A percentile compares a stretch with the other conserved stretches of the same genome.
These are phyloP conservation scores for Samsoniella hepiali DNA, from an alignment of 2,329 filamentous ascomycete species.

Conservation along the genomic window DNA sequence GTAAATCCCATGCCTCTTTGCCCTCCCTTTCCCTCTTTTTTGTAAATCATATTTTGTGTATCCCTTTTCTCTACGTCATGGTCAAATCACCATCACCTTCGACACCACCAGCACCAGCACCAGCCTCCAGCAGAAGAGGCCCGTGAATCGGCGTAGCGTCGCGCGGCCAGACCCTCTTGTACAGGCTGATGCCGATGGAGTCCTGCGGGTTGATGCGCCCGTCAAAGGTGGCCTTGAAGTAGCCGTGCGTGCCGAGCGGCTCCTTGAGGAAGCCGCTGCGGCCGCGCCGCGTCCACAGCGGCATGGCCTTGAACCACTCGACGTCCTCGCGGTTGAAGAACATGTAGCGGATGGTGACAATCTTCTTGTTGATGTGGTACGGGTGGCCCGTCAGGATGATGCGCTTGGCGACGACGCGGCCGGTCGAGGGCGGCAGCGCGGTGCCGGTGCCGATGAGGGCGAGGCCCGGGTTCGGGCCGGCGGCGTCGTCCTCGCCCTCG, in stretches of 20 bases:
- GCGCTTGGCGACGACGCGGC: constrained; percentile 85
- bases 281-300: constrained; percentile 88
- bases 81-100: constrained; percentile 32
- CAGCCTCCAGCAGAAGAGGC: constrained; percentile 41
- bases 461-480: constrained; percentile 47
- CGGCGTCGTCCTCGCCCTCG: constrained; percentile 43
- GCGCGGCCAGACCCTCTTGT: constrained; percentile 82
- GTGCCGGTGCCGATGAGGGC: constrained; percentile 84
- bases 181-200: constrained; percentile 83
- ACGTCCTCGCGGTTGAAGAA: constrained; percentile 98
- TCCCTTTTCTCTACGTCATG: constrained; percentile 27
- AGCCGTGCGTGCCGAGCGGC: constrained; percentile 92
- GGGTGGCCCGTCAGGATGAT: constrained; percentile 93
- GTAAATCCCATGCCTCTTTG: neutral
- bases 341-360: constrained; percentile 98
- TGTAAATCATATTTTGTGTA: neutral
- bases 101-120: constrained; percentile 20
- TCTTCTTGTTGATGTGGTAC: constrained; percentile 97
- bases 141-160: constrained; percentile 51
- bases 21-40: neutral
- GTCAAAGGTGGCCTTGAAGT: constrained; percentile 99
- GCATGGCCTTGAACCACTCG: constrained; percentile 94
- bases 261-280: constrained; percentile 92
- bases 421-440: constrained; percentile 70
- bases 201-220: constrained; percentile 94